phyloP scores from a whole-genome alignment of 2,329 filamentous ascomycete genomes.

The Apiospora marii region DNA sequence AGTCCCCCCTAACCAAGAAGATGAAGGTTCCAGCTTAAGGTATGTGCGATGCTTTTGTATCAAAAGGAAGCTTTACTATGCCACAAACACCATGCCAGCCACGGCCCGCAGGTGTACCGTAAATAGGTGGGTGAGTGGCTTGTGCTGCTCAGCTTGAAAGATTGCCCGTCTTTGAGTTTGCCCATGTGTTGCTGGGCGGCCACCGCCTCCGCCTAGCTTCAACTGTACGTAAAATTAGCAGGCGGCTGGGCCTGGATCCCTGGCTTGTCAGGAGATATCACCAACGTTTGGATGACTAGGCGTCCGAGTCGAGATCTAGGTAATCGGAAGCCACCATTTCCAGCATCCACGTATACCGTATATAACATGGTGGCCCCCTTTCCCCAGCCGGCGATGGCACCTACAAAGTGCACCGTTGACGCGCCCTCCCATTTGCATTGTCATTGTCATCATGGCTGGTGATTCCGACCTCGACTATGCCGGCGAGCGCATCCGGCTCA shows the following conservation, averaged over 20 bases:
- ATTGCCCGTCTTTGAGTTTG: constrained; percentile 1
- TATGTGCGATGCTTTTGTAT: background rate
- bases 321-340: background rate
- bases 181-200: background rate
- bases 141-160: background rate
- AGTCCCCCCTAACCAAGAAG: background rate
- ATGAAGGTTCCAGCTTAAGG: background rate
- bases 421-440: background rate
- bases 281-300: background rate
- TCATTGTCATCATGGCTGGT: background rate
- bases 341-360: background rate
- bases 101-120: background rate
- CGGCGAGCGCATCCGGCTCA: constrained; percentile 33
- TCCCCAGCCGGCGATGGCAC: background rate
- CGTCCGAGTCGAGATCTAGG: background rate
- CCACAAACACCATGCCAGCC: background rate
- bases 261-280: background rate
- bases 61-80: background rate
- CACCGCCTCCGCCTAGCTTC: background rate
- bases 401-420: too few species aligned
- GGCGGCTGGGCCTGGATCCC: background rate
- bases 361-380: background rate
- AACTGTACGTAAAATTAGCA: background rate
- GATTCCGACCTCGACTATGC: constrained; percentile 35
- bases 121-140: background rate